Evolutionary conservation across 371 early-diverging fungal genomes (phyloP), one percentile per base, ranked within the genome.

Genomic region (Quaeritorhiza haematococci): DNA sequence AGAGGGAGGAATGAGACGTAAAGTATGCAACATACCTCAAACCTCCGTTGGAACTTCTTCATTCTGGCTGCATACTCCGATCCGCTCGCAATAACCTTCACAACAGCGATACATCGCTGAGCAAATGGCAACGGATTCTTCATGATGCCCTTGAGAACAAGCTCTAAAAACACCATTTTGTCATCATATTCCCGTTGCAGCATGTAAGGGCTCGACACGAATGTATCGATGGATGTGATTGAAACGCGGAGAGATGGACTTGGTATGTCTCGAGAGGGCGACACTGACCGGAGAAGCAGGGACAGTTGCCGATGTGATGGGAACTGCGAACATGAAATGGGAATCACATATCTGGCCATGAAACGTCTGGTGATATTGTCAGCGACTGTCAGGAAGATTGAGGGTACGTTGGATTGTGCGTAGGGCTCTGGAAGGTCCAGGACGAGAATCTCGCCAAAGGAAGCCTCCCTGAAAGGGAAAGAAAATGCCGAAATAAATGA

Each of bases 341-440:
- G 63, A 0, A 66, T 8, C 7, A 30, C 29, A 52, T 53, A 66
- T 51, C 58, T 66, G 5, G 67, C 67, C 38, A 66, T 30, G 30
- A 41, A 52, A 0, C 59, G 55, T 49, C 54, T 62, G 10, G 67
- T 45, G n/a, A 26, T 28, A n/a, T 66, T 35, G 33, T 66, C 67
- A 21, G 55, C 41, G 32, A 66, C 45, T 10, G 59, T 43, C 26
- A 66, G 34, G 27, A 59, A 55, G 23, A 62, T 28, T 23, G 28
- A 27, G 3, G 58, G 58, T 2, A 35, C 43, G 4, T 57, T 23
- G 13, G 49, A 27, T 4, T n/a, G 29, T 19, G 33, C 15, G 33
- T 60, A 66, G 6, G 59, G 55, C 6, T 62, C 56, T 7, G 24
- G 17, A 3, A 58, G 29, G 15, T 54, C 19, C 4, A 66, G 21